These are phyloP conservation scores for Colletotrichum sp. DNA, from an alignment of 2,329 filamentous ascomycete species.

Conservation along the genomic window DNA sequence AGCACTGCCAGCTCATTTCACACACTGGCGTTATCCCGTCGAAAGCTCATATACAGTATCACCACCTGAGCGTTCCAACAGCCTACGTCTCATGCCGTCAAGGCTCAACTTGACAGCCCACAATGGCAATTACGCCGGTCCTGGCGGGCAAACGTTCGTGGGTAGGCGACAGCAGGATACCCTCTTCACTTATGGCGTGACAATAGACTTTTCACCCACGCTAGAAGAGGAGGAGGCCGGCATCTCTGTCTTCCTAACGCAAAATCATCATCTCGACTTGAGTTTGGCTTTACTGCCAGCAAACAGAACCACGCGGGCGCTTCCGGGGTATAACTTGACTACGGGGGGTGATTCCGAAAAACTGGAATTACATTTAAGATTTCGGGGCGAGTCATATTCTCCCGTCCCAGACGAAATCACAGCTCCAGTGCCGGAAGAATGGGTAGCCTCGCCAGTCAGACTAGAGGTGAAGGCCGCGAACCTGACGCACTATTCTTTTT, in stretches of 20 bases:
- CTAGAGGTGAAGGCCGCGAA: conserved; percentile 49
- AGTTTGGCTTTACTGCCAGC: conserved; percentile 33
- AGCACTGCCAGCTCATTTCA: conserved; percentile 56
- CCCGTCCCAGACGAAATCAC: conserved; percentile 41
- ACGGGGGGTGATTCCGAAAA: neutral
- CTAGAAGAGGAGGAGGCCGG: conserved; percentile 53
- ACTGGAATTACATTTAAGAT: conserved; percentile 46
- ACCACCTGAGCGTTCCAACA: conserved; percentile 42
- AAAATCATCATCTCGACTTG: conserved; percentile 58
- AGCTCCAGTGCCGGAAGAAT: conserved; percentile 41
- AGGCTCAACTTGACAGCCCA: conserved; percentile 58
- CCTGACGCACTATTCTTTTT: conserved; percentile 48
- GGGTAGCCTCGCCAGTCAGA: conserved; percentile 38
- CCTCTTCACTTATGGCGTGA: conserved; percentile 54
- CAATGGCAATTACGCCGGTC: conserved; percentile 44
- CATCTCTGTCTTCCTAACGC: conserved; percentile 57
- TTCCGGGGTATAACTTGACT: neutral
- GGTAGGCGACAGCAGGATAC: conserved; percentile 60
- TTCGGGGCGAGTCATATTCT: conserved; percentile 47
- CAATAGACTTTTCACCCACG: conserved; percentile 47
- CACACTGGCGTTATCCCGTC: conserved; percentile 60
- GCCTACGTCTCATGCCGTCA: conserved; percentile 53
- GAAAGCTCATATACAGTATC: conserved; percentile 50
- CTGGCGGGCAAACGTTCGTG: conserved; percentile 49
- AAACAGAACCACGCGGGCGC: neutral